Evolutionary conservation across 306 rosid genomes (phyloP).

Genomic region (Macrotyloma uniflorum): DNA sequence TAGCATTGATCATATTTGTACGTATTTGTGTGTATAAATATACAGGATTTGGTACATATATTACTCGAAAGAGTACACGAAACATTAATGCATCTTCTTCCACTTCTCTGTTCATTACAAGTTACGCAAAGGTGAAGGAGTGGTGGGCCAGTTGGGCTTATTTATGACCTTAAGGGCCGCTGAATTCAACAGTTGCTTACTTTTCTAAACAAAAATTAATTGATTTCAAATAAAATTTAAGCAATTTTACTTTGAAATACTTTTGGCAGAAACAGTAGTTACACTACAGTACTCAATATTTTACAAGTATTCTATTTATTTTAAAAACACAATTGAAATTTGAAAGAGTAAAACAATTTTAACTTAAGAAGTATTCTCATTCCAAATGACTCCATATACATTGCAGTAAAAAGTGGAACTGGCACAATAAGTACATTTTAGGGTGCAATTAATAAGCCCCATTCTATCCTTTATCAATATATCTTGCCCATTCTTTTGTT

Average conservation of each 20-base stretch:
- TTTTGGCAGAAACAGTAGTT: neutral
- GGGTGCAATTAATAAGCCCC: neutral
- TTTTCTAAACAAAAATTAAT: neutral
- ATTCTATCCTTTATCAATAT: neutral
- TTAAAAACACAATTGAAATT: neutral
- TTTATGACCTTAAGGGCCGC: neutral
- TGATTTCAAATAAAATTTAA: neutral
- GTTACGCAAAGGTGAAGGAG: conserved; percentile 20
- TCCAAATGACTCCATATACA: neutral
- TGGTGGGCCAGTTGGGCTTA: conserved; percentile 29
- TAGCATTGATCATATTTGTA: neutral
- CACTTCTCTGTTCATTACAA: neutral
- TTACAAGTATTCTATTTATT: neutral
- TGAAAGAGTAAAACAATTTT: too few relatives aligned
- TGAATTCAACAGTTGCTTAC: conserved; percentile 2
- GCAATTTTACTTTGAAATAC: neutral
- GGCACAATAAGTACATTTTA: neutral
- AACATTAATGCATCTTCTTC: conserved; percentile 16
- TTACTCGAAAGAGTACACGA: neutral
- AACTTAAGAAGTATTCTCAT: neutral
- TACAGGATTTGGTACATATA: neutral
- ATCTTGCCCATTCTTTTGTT: neutral
- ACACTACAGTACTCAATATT: neutral
- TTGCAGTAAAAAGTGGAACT: neutral
- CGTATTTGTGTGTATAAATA: neutral